These are phyloP conservation scores for Amanita rubescens DNA, from an alignment of 768 basidiomycete species.

Conservation along the genomic window DNA sequence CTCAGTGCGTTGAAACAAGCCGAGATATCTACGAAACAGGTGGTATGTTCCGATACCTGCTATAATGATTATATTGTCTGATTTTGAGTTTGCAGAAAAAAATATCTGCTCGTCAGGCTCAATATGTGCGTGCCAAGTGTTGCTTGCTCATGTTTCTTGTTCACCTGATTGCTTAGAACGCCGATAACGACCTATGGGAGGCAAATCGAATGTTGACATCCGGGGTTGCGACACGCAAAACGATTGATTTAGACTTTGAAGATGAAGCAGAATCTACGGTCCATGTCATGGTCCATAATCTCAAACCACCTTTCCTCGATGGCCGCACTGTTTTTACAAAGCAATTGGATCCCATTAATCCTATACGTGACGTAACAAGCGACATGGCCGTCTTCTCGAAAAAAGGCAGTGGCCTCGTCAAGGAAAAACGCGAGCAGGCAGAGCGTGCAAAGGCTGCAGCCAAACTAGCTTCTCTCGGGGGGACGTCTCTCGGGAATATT, in stretches of 20 bases:
- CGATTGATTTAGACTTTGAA: constrained; percentile 90
- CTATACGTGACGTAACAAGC: constrained; percentile 86
- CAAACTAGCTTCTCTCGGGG: constrained; percentile 86
- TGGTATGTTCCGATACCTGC: constrained; percentile 35
- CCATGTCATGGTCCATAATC: constrained; percentile 94
- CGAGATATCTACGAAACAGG: constrained; percentile 70
- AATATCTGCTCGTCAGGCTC: constrained; percentile 90
- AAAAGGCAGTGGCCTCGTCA: constrained; percentile 92
- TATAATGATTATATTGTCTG: constrained; percentile 13
- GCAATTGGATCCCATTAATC: constrained; percentile 96
- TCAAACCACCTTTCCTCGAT: constrained; percentile 97
- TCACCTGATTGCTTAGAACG: constrained; percentile 53
- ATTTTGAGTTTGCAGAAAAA: constrained; percentile 48
- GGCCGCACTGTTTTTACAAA: constrained; percentile 94
- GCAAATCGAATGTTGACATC: constrained; percentile 96
- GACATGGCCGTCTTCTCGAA: constrained; percentile 96
- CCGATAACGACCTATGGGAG: constrained; percentile 98
- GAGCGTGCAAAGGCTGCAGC: constrained; percentile 96
- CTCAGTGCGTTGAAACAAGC: constrained; percentile 58
- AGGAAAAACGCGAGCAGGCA: constrained; percentile 93
- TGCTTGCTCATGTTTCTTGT: neutral
- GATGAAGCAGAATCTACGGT: constrained; percentile 96
- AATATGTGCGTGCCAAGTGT: constrained; percentile 61
- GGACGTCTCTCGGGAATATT: constrained; percentile 92
- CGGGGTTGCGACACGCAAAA: constrained; percentile 82